These are phyloP conservation scores for Hibiscus syriacus DNA, from an alignment of 345 rosid genomes.

Conservation along the genomic window DNA sequence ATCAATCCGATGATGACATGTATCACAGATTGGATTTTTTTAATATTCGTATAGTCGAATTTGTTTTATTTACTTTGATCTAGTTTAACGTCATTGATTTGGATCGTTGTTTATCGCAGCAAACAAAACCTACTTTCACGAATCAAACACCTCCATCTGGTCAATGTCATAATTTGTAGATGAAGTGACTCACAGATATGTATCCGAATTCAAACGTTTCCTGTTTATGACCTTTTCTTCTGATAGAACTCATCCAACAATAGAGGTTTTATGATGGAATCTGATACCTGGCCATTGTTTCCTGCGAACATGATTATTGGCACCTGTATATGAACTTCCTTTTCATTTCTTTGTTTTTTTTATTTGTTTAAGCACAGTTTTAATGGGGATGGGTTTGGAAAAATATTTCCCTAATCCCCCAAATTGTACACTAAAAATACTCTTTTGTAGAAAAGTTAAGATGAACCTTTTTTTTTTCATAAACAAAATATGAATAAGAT, in stretches of 20 bases:
- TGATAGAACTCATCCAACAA: background rate
- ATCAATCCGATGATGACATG: no score
- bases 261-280: no score
- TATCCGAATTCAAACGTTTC: background rate
- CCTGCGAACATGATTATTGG: background rate
- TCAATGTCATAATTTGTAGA: background rate
- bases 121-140: slow-evolving; percentile 1
- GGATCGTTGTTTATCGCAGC: slow-evolving; percentile 1
- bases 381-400: background rate
- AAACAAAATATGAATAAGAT: background rate
- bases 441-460: background rate
- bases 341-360: background rate
- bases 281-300: background rate
- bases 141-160: slow-evolving; percentile 4
- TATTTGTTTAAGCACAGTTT: background rate
- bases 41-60: no score
- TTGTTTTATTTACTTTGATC: no score
- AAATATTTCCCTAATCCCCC: background rate
- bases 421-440: background rate
- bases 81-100: no score
- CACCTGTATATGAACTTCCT: background rate
- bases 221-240: background rate
- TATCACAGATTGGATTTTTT: no score
- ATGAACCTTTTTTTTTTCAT: no score
- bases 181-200: background rate